phyloP scores from a whole-genome alignment of 495 filamentous ascomycete genomes.

The Tuber microsphaerosporum region DNA sequence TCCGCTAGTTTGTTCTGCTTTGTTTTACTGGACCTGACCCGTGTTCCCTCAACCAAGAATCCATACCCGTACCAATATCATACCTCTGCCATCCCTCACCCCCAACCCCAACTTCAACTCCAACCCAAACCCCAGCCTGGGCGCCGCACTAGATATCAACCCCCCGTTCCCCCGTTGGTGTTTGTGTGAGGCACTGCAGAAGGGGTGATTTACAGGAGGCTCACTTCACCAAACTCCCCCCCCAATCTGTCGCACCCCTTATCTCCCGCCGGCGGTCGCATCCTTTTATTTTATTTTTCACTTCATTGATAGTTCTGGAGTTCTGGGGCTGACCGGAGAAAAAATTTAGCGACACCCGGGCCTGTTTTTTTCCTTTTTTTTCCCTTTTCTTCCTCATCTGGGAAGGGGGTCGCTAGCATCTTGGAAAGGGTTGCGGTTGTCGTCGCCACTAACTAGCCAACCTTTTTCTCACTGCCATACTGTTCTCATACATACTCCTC shows the following conservation, averaged over 20 bases:
- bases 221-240: neutral
- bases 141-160: conserved; percentile 34
- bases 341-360: neutral
- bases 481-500: conserved; percentile 18
- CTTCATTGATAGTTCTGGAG: neutral
- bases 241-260: neutral
- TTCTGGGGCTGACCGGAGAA: conserved; percentile 2
- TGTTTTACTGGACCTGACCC: neutral
- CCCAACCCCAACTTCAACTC: conserved; percentile 24
- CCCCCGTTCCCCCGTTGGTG: neutral
- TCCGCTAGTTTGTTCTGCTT: neutral
- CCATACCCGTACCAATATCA: neutral
- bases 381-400: conserved; percentile 4
- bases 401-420: neutral
- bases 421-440: neutral
- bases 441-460: conserved; percentile 6
- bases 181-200: neutral
- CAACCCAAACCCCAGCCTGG: conserved; percentile 34
- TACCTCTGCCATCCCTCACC: neutral
- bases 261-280: conserved; percentile 2
- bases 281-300: neutral
- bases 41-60: neutral
- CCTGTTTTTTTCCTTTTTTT: neutral
- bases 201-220: neutral
- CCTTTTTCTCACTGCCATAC: conserved; percentile 12